These are phyloP conservation scores for Serpula lacrymans DNA, from an alignment of 768 basidiomycete species.

Conservation along the genomic window DNA sequence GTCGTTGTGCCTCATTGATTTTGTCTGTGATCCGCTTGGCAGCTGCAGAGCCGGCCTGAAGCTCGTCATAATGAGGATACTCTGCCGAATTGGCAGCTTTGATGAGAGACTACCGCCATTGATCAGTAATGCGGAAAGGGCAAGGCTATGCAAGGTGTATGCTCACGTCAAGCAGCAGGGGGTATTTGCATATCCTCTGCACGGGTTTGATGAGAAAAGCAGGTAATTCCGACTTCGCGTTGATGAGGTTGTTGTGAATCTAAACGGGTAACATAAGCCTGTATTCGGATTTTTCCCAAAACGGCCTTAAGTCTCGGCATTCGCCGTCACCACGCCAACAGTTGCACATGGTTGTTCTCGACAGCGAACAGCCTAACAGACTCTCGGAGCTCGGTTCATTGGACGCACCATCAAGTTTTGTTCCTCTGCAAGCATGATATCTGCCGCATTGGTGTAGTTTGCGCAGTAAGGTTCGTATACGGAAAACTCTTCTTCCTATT, in stretches of 20 bases:
- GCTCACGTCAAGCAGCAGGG: slow-evolving; percentile 85
- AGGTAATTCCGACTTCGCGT: slow-evolving; percentile 87
- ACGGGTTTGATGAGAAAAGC: slow-evolving; percentile 99
- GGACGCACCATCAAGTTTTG: slow-evolving; percentile 76
- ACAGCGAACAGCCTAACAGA: slow-evolving; percentile 2
- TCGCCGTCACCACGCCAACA: slow-evolving; percentile 22
- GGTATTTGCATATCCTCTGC: slow-evolving; percentile 98
- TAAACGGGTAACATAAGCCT: slow-evolving; percentile 28
- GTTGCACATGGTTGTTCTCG: slow-evolving; percentile 11
- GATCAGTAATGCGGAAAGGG: slow-evolving; percentile 11
- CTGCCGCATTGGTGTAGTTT: slow-evolving; percentile 86
- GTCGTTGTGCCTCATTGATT: slow-evolving; percentile 93
- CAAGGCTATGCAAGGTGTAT: too few relatives aligned
- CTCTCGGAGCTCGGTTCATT: slow-evolving; percentile 8
- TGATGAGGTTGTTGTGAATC: slow-evolving; percentile 82
- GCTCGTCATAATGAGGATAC: slow-evolving; percentile 74
- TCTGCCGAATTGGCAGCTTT: slow-evolving; percentile 62
- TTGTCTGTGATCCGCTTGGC: slow-evolving; percentile 92
- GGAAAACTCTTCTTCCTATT: slow-evolving; percentile 93
- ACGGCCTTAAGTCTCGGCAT: slow-evolving; percentile 1
- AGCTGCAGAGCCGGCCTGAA: slow-evolving; percentile 79
- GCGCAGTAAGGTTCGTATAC: slow-evolving; percentile 98
- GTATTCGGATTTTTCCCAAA: not conserved
- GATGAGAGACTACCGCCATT: slow-evolving; percentile 56
- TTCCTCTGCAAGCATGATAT: slow-evolving; percentile 82